Evolutionary conservation across 2,329 filamentous ascomycete species (phyloP).

Genomic region (Sclerotinia borealis): DNA sequence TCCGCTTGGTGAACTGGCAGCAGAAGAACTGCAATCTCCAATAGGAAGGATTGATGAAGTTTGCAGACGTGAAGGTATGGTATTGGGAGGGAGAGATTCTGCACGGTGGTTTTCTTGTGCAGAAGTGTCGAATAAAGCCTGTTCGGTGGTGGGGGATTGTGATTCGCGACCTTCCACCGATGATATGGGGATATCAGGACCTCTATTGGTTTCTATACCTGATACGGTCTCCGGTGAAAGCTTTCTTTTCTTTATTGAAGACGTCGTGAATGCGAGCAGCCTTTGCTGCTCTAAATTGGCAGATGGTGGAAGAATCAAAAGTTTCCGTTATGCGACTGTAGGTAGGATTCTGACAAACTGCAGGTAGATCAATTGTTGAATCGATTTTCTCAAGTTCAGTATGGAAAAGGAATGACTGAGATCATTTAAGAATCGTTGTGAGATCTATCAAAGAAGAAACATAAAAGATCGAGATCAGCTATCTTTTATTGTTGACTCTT

Average conservation of each 20-base stretch:
- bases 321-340: background rate
- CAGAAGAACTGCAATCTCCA: constrained; percentile 48
- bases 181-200: constrained; percentile 28
- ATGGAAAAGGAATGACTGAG: background rate
- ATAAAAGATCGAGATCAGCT: too few relatives aligned
- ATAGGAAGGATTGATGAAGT: constrained; percentile 38
- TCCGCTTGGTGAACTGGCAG: constrained; percentile 52
- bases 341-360: constrained; percentile 13
- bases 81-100: constrained; percentile 42
- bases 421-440: background rate
- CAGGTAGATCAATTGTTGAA: background rate
- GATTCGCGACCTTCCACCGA: constrained; percentile 37
- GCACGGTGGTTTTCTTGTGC: constrained; percentile 15
- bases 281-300: constrained; percentile 32
- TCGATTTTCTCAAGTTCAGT: background rate
- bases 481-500: background rate
- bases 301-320: constrained; percentile 14
- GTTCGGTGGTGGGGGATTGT: constrained; percentile 40
- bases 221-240: constrained; percentile 40
- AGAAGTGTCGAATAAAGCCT: constrained; percentile 36
- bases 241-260: constrained; percentile 69
- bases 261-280: constrained; percentile 68
- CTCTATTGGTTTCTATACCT: constrained; percentile 21
- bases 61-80: constrained; percentile 41
- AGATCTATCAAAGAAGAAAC: background rate